phyloP scores from a whole-genome alignment of 768 basidiomycete species.

The Suillus occidentalis region DNA sequence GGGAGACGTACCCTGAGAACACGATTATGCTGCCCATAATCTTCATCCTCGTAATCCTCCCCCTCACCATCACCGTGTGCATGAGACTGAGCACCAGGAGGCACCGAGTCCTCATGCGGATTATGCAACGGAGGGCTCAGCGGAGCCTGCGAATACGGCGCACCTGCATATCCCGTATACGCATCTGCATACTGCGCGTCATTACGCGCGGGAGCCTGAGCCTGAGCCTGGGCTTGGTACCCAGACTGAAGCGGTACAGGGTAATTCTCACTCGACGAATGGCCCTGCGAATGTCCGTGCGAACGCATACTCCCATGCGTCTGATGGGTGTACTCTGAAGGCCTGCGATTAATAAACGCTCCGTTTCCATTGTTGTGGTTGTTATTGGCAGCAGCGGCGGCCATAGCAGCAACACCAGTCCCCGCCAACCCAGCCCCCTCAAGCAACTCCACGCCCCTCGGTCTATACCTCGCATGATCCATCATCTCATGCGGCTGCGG shows the following conservation, averaged over 20 bases:
- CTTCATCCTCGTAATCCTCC: constrained; percentile 15
- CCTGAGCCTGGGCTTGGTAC: constrained; percentile 15
- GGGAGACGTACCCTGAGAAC: constrained; percentile 27
- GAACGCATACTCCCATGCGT: constrained; percentile 26
- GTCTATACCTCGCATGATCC: constrained; percentile 13
- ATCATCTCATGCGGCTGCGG: constrained; percentile 21
- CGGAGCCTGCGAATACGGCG: constrained; percentile 12
- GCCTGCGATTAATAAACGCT: constrained; percentile 22
- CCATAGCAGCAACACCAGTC: constrained; percentile 16
- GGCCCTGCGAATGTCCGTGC: constrained; percentile 18
- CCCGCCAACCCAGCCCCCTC: constrained; percentile 28
- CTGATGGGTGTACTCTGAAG: constrained; percentile 27
- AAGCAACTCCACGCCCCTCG: constrained; percentile 26
- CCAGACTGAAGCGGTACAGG: constrained; percentile 22
- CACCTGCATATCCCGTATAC: constrained; percentile 25
- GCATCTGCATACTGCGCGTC: constrained; percentile 26
- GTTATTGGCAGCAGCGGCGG: background rate
- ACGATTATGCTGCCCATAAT: constrained; percentile 29
- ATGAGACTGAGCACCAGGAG: too few relatives aligned
- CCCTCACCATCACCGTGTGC: background rate
- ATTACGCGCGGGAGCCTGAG: constrained; percentile 19
- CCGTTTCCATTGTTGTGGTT: background rate
- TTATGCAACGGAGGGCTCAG: constrained; percentile 18
- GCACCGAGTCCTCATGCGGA: constrained; percentile 24
- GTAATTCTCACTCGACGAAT: constrained; percentile 21